Conservation (phyloP, 257 asterid species). For the Gentiana macrophylla region DNA sequence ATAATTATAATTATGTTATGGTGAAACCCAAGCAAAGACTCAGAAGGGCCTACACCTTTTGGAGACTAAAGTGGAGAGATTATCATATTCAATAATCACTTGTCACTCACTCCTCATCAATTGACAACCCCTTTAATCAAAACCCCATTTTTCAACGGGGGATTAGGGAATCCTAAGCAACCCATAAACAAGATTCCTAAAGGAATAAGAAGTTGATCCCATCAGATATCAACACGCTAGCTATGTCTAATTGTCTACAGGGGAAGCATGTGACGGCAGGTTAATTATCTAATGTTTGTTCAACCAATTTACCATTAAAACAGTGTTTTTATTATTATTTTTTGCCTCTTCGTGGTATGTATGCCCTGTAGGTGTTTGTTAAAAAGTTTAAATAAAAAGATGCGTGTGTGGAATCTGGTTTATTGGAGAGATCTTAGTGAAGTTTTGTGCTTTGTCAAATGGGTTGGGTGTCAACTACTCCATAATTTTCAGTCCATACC, state of each 20-base stretch:
- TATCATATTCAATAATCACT: not conserved
- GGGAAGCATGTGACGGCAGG: constrained; percentile 8
- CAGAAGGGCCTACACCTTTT: not conserved
- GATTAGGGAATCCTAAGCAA: constrained; percentile 12
- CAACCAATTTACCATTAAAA: not conserved
- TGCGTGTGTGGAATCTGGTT: constrained; percentile 1
- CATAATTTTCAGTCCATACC: not conserved
- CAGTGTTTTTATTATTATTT: not conserved
- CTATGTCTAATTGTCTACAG: not conserved
- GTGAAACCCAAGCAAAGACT: constrained; percentile 14
- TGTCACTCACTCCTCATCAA: too few species aligned
- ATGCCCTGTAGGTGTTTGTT: constrained; percentile 1
- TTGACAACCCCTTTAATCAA: not conserved
- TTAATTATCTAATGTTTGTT: constrained; percentile 3
- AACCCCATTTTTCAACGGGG: constrained; percentile 8
- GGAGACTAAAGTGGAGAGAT: constrained; percentile 3
- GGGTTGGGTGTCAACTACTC: constrained; percentile 18
- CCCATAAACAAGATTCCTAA: not conserved
- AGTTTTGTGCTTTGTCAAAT: constrained; percentile 7
- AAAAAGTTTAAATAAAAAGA: not conserved
- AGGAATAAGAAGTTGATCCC: constrained; percentile 4
- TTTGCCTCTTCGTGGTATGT: constrained; percentile 3
- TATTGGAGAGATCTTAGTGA: not conserved
- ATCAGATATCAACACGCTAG: constrained; percentile 1
- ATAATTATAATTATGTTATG: not conserved